Conservation (phyloP, 1,139 yeast genomes). For the Yamadazyma siamensis region DNA sequence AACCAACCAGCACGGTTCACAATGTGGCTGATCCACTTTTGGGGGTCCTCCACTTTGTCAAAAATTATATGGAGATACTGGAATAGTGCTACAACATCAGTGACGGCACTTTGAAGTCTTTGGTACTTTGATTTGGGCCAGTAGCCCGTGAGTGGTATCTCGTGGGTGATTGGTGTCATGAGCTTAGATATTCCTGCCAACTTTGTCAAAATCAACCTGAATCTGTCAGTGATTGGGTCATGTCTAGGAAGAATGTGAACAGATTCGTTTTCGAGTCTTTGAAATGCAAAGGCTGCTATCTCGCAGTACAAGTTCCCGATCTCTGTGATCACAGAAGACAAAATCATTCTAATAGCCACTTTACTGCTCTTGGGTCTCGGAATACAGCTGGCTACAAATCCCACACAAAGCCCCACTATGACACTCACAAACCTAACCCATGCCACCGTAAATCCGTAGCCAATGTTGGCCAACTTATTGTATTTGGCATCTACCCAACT, state of each 20-base stretch:
- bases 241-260: slow-evolving; percentile 20
- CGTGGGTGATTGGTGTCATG: slow-evolving; percentile 28
- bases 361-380: slow-evolving; percentile 33
- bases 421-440: slow-evolving; percentile 27
- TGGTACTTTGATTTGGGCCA: slow-evolving; percentile 33
- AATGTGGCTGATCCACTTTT: slow-evolving; percentile 26
- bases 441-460: slow-evolving; percentile 20
- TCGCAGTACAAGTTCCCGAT: slow-evolving; percentile 30
- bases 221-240: slow-evolving; percentile 22
- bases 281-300: slow-evolving; percentile 26
- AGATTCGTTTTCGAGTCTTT: slow-evolving; percentile 19
- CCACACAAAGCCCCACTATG: slow-evolving; percentile 27
- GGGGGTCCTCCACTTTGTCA: slow-evolving; percentile 26
- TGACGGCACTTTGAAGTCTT: slow-evolving; percentile 21
- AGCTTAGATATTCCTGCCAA: slow-evolving; percentile 22
- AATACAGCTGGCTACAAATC: slow-evolving; percentile 27
- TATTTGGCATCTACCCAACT: slow-evolving; percentile 27
- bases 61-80: slow-evolving; percentile 22
- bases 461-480: slow-evolving; percentile 11
- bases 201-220: slow-evolving; percentile 21
- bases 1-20: slow-evolving; percentile 31
- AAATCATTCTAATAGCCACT: slow-evolving; percentile 22
- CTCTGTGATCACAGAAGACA: slow-evolving; percentile 23
- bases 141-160: slow-evolving; percentile 29
- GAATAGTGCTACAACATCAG: slow-evolving; percentile 29